Percentiles rank a stretch among this genome's conserved stretches.
Conservation (phyloP, 2,329 filamentous ascomycete genomes). For the Beauveria sp. region DNA sequence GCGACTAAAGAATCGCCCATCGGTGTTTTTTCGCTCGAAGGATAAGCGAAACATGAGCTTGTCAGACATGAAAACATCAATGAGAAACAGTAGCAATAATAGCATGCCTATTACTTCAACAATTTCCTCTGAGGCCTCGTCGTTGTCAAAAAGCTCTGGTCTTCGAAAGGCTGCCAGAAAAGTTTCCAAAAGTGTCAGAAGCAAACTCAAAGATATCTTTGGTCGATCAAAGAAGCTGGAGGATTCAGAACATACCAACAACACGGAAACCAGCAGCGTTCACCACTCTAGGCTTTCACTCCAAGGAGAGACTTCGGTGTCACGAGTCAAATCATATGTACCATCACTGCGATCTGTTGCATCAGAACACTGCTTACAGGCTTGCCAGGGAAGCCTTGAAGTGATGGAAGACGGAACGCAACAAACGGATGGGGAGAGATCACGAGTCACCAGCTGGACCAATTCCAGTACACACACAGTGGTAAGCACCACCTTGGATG, state of each 20-base stretch:
- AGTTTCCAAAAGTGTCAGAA: conserved; percentile 54
- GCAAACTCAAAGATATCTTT: conserved; percentile 45
- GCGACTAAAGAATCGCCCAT: conserved; percentile 32
- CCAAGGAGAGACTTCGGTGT: conserved; percentile 37
- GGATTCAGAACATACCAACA: conserved; percentile 12
- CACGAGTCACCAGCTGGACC: conserved; percentile 67
- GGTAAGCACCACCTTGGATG: conserved; percentile 30
- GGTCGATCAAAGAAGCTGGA: conserved; percentile 19
- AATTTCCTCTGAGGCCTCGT: conserved; percentile 19
- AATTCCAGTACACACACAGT: conserved; percentile 53
- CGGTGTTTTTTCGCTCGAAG: conserved; percentile 35
- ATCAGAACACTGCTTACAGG: conserved; percentile 38
- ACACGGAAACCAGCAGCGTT: conserved; percentile 23
- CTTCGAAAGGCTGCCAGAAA: conserved; percentile 49
- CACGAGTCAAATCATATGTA: conserved; percentile 39
- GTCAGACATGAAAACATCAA: conserved; percentile 38
- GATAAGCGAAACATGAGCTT: conserved; percentile 25
- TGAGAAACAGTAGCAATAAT: conserved; percentile 38
- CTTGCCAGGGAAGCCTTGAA: conserved; percentile 47
- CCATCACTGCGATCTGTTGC: conserved; percentile 43
- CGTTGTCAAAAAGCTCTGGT: conserved; percentile 20
- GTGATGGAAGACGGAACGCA: conserved; percentile 35
- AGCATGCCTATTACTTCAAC: conserved; percentile 26
- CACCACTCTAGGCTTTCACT: conserved; percentile 24
- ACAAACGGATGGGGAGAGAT: conserved; percentile 42